A percentile compares a stretch with the other conserved stretches of the same genome.
Evolutionary conservation across 2,329 filamentous ascomycete species (phyloP).

Genomic region (Scopulariopsis brevicaulis): DNA sequence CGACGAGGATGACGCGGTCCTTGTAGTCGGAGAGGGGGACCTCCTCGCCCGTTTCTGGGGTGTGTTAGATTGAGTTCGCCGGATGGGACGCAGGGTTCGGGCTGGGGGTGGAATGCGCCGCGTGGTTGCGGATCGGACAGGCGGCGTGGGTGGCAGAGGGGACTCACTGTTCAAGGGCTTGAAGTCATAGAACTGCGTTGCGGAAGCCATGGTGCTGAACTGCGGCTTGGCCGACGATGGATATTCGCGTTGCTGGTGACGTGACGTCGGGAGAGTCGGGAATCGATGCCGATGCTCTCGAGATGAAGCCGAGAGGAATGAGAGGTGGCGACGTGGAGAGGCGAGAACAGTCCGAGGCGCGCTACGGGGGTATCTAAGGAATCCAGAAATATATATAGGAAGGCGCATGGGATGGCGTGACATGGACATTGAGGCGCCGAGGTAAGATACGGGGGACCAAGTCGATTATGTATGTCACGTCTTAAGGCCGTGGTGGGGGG

Average conservation of each 20-base stretch:
- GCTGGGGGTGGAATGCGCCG: neutral
- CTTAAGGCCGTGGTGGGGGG: neutral
- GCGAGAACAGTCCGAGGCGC: neutral
- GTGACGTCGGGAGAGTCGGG: neutral
- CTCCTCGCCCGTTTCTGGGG: conserved; percentile 46
- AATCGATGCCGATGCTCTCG: neutral
- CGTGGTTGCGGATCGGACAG: neutral
- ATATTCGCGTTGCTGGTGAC: conserved; percentile 3
- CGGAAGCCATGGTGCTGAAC: conserved; percentile 25
- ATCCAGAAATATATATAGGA: neutral
- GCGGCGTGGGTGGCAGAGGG: neutral
- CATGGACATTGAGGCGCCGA: neutral
- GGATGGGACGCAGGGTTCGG: neutral
- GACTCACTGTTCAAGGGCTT: conserved; percentile 68
- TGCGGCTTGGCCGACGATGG: neutral
- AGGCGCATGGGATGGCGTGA: neutral
- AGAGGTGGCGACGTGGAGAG: neutral
- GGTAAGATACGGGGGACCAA: neutral
- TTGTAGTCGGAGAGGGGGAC: conserved; percentile 61
- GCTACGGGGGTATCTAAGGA: neutral
- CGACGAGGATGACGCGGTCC: conserved; percentile 88
- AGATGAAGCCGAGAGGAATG: neutral
- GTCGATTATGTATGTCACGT: neutral
- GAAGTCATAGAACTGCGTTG: conserved; percentile 68
- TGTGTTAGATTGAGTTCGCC: neutral